A percentile compares a stretch with the other conserved stretches of the same genome.
phyloP scores from a whole-genome alignment of 345 rosid species.

The Heritiera fomes region DNA sequence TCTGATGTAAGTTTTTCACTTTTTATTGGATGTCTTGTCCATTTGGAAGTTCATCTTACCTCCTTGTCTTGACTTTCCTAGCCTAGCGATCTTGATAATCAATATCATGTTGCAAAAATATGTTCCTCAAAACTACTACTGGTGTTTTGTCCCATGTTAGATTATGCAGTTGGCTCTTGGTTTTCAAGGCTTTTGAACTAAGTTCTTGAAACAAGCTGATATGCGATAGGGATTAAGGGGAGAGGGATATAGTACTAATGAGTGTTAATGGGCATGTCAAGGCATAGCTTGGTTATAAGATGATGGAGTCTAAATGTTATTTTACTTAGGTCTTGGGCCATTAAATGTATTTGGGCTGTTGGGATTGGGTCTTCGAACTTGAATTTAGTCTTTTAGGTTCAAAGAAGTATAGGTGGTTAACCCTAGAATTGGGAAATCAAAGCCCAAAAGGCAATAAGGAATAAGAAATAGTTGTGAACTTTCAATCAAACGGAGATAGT shows the following conservation, averaged over 20 bases:
- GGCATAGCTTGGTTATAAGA: background rate
- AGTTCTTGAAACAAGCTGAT: background rate
- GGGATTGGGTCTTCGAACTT: background rate
- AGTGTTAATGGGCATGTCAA: background rate
- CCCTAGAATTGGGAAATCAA: background rate
- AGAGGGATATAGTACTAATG: background rate
- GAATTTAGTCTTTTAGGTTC: background rate
- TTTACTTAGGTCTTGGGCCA: background rate
- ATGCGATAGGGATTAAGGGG: background rate
- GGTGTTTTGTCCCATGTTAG: background rate
- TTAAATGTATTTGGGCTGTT: background rate
- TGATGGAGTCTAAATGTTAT: background rate
- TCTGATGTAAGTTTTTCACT: background rate
- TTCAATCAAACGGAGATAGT: background rate
- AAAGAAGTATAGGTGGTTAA: background rate
- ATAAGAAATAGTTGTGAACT: background rate
- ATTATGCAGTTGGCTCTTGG: background rate
- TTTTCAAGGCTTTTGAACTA: background rate
- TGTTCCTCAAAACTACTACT: background rate
- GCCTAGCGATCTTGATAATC: background rate
- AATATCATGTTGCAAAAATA: background rate
- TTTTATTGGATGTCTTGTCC: conserved; percentile 3
- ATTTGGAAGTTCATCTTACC: background rate
- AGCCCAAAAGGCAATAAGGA: background rate
- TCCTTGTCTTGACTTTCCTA: conserved; percentile 1